phyloP scores from a whole-genome alignment of 2,329 filamentous ascomycete species.

The Colletotrichum agaves region DNA sequence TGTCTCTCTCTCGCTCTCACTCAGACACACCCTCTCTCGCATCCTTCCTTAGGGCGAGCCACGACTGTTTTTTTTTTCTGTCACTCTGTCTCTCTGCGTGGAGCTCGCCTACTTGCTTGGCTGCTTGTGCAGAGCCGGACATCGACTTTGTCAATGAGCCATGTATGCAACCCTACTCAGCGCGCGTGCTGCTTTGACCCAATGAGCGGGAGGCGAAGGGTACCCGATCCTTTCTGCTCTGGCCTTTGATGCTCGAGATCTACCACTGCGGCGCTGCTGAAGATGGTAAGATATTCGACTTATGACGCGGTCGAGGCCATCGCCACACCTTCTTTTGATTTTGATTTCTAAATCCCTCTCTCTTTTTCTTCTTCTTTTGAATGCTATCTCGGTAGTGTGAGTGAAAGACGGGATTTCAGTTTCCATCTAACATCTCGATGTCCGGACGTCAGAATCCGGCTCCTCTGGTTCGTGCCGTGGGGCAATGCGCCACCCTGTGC shows the following conservation, averaged over 20 bases:
- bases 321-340: conserved; percentile 22
- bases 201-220: conserved; percentile 19
- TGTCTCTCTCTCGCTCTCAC: too few species aligned
- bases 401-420: conserved; percentile 5
- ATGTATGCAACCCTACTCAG: conserved; percentile 36
- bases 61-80: neutral
- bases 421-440: conserved; percentile 1
- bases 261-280: conserved; percentile 10
- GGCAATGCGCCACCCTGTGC: neutral
- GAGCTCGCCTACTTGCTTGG: conserved; percentile 4
- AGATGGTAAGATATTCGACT: conserved; percentile 27
- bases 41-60: conserved; percentile 10
- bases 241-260: conserved; percentile 21
- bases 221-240: conserved; percentile 8
- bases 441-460: neutral
- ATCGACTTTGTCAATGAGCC: neutral
- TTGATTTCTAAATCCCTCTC: too few species aligned
- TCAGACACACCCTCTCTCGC: neutral
- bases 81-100: neutral
- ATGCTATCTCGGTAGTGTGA: neutral
- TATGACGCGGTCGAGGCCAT: conserved; percentile 25
- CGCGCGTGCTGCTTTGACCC: conserved; percentile 5
- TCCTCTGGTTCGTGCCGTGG: neutral
- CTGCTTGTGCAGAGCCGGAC: neutral
- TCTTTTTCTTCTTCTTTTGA: neutral